A percentile compares a stretch with the other conserved stretches of the same genome.
These are phyloP conservation scores for Parastagonospora avenae DNA, from an alignment of 2,329 filamentous ascomycete species.

Conservation along the genomic window DNA sequence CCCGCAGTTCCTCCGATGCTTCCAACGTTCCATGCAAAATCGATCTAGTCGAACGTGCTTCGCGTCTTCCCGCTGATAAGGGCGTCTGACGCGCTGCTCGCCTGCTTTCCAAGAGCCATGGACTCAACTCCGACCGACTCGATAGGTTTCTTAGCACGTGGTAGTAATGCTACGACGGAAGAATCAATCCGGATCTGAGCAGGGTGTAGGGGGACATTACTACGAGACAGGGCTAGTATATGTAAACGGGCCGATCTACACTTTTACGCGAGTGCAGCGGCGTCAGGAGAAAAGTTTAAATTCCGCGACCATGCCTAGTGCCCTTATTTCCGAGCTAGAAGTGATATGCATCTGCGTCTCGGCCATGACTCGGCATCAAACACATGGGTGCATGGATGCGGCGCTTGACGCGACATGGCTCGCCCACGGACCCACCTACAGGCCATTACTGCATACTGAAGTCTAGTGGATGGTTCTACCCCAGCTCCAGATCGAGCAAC, in stretches of 20 bases:
- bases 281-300: slow-evolving; percentile 27
- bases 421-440: slow-evolving; percentile 10
- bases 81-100: slow-evolving; percentile 5
- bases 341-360: slow-evolving; percentile 29
- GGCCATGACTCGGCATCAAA: slow-evolving; percentile 35
- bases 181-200: slow-evolving; percentile 23
- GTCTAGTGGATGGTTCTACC: slow-evolving; percentile 26
- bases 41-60: slow-evolving; percentile 27
- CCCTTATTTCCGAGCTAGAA: slow-evolving; percentile 22
- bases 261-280: slow-evolving; percentile 18
- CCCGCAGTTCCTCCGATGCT: slow-evolving; percentile 24
- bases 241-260: slow-evolving; percentile 30
- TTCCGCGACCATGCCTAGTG: slow-evolving; percentile 34
- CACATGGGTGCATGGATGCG: slow-evolving; percentile 17
- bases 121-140: slow-evolving; percentile 23
- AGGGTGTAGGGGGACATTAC: slow-evolving; percentile 10
- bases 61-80: slow-evolving; percentile 10
- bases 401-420: slow-evolving; percentile 27
- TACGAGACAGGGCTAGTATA: slow-evolving; percentile 17
- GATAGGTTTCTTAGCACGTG: slow-evolving; percentile 22
- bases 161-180: slow-evolving; percentile 14
- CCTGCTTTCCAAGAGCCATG: slow-evolving; percentile 9
- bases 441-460: slow-evolving; percentile 19
- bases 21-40: slow-evolving; percentile 23
- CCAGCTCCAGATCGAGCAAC: slow-evolving; percentile 36